Evolutionary conservation across 352 stramenopile species (phyloP).

Genomic region (Phytopythium vexans): DNA sequence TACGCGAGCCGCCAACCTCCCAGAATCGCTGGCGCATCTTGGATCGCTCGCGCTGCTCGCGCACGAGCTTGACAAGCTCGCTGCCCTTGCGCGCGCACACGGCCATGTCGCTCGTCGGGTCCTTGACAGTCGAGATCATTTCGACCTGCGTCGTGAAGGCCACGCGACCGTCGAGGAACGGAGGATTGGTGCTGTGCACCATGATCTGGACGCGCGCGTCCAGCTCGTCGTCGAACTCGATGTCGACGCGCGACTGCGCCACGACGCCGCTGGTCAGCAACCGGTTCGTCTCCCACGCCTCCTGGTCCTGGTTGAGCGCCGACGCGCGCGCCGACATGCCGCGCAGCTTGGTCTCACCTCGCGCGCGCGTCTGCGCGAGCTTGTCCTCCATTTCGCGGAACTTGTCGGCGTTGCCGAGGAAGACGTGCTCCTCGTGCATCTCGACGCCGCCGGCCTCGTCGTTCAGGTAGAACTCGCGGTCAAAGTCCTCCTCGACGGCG

Average conservation of each 20-base stretch:
- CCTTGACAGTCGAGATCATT: slow-evolving; percentile 94
- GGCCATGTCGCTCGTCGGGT: slow-evolving; percentile 95
- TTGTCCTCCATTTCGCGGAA: slow-evolving; percentile 90
- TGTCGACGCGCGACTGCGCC: slow-evolving; percentile 58
- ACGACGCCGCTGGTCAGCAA: slow-evolving; percentile 94
- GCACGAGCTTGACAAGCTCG: slow-evolving; percentile 72
- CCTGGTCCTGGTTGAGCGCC: slow-evolving; percentile 95
- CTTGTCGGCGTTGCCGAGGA: slow-evolving; percentile 90
- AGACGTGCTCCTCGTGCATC: slow-evolving; percentile 69
- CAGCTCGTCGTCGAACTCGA: slow-evolving; percentile 92
- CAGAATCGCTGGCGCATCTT: slow-evolving; percentile 99
- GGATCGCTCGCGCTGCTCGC: slow-evolving; percentile 72
- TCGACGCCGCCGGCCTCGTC: slow-evolving; percentile 80
- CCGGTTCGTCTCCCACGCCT: slow-evolving; percentile 98
- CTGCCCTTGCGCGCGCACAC: slow-evolving; percentile 94
- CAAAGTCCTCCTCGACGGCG: slow-evolving; percentile 89
- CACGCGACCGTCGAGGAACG: slow-evolving; percentile 94
- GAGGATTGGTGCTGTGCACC: slow-evolving; percentile 97
- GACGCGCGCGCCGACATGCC: slow-evolving; percentile 90
- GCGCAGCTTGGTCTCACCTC: slow-evolving; percentile 86
- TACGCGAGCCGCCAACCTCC: slow-evolving; percentile 96
- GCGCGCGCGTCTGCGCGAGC: slow-evolving; percentile 74
- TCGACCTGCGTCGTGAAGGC: slow-evolving; percentile 95
- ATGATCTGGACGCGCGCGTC: slow-evolving; percentile 95
- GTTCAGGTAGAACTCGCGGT: slow-evolving; percentile 94